Percentiles rank a stretch among this genome's conserved stretches.
Evolutionary conservation across 495 filamentous ascomycete genomes (phyloP).

Genomic region (Podospora australis): DNA sequence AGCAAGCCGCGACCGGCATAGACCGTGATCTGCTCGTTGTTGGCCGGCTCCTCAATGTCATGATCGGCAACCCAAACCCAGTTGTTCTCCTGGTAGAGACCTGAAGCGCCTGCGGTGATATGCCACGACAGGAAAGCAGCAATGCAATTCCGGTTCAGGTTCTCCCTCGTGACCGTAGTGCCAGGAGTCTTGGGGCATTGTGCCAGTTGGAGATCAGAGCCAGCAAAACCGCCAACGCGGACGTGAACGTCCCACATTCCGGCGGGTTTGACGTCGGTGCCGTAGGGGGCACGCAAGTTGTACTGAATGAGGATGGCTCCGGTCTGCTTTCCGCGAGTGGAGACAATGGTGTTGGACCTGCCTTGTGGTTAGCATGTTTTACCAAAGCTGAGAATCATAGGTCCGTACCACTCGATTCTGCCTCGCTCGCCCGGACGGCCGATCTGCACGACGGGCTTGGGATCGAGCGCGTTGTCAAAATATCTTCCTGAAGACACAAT

Average conservation of each 20-base stretch:
- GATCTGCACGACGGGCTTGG: conserved; percentile 64
- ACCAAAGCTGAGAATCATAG: no score
- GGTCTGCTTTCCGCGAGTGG: conserved; percentile 64
- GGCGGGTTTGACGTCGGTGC: no score
- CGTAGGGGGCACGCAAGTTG: conserved; percentile 61
- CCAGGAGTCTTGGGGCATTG: conserved; percentile 61
- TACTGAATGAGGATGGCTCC: conserved; percentile 84
- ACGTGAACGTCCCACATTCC: conserved; percentile 91
- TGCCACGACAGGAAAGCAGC: conserved; percentile 64
- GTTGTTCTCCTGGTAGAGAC: conserved; percentile 58
- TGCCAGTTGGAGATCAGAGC: conserved; percentile 67
- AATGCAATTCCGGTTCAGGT: conserved; percentile 52
- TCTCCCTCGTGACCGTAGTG: conserved; percentile 29
- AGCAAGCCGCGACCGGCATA: conserved; percentile 63
- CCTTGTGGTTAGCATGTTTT: no score
- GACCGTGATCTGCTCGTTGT: conserved; percentile 60
- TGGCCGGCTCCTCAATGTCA: conserved; percentile 55
- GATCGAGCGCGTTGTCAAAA: conserved; percentile 61
- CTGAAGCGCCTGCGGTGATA: conserved; percentile 49
- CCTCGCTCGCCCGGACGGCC: conserved; percentile 66
- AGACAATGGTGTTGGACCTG: conserved; percentile 69
- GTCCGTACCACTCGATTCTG: conserved; percentile 72
- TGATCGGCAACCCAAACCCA: conserved; percentile 72
- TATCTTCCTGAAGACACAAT: conserved; percentile 64
- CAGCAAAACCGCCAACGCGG: conserved; percentile 71